Conservation (phyloP, 805 yeast species). For the Cyberlindnera maritima region DNA sequence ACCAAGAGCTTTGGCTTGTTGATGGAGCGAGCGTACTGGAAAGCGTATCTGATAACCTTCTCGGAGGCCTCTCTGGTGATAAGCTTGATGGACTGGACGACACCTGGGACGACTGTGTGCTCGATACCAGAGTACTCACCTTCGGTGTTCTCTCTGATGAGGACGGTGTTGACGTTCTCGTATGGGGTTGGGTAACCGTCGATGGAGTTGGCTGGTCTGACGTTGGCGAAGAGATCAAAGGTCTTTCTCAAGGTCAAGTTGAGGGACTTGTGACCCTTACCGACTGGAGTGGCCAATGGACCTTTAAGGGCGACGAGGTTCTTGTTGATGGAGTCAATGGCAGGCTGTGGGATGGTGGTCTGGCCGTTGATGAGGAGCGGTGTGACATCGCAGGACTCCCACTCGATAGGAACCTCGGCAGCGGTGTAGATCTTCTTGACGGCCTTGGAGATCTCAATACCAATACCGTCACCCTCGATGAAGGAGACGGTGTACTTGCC, state of each 20-base stretch:
- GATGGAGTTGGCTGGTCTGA: slow-evolving; percentile 93
- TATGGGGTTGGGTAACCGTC: slow-evolving; percentile 87
- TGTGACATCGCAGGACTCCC: slow-evolving; percentile 97
- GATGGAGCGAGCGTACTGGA: slow-evolving; percentile 89
- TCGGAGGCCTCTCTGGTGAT: slow-evolving; percentile 96
- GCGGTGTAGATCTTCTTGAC: slow-evolving; percentile 92
- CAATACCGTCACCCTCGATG: slow-evolving; percentile 99
- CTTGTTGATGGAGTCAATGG: slow-evolving; percentile 88
- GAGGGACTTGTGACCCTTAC: slow-evolving; percentile 97
- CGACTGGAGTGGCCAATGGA: slow-evolving; percentile 97
- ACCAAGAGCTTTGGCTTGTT: slow-evolving; percentile 86
- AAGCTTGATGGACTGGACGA: slow-evolving; percentile 95
- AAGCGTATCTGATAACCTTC: slow-evolving; percentile 95
- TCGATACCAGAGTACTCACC: slow-evolving; percentile 84
- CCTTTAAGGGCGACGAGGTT: slow-evolving; percentile 97
- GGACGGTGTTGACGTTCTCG: slow-evolving; percentile 84
- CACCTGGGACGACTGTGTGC: slow-evolving; percentile 97
- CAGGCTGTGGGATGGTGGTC: slow-evolving; percentile 89
- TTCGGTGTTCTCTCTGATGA: slow-evolving; percentile 73
- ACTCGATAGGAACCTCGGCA: slow-evolving; percentile 92
- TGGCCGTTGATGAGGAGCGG: slow-evolving; percentile 89
- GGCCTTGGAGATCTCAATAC: slow-evolving; percentile 91
- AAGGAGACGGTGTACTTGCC: slow-evolving; percentile 93
- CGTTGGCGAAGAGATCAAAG: slow-evolving; percentile 93
- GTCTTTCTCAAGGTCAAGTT: slow-evolving; percentile 97